A percentile compares a stretch with the other conserved stretches of the same genome.
Evolutionary conservation across 768 basidiomycete species (phyloP).

Genomic region (Wakefieldia striispora): DNA sequence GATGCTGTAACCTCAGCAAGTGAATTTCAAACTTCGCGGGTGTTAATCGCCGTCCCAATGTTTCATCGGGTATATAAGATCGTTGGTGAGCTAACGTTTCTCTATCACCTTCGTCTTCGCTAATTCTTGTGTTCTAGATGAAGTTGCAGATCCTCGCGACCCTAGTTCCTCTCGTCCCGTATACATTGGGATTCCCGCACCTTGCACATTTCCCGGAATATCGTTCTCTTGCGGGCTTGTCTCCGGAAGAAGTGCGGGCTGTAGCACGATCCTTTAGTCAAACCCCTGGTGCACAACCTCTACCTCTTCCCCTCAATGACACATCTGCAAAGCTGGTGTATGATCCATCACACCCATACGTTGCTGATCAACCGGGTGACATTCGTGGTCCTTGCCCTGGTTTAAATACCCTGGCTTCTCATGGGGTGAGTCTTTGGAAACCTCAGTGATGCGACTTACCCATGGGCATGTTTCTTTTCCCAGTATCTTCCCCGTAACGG

Average conservation of each 20-base stretch:
- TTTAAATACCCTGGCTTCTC: conserved; percentile 26
- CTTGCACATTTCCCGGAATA: conserved; percentile 18
- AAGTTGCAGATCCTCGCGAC: conserved; percentile 4
- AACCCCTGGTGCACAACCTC: conserved; percentile 24
- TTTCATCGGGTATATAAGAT: no score
- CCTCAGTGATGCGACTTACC: background rate
- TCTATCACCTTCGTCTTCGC: no score
- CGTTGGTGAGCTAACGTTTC: no score
- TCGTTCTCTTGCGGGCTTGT: conserved; percentile 21
- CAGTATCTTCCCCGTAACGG: conserved; percentile 20
- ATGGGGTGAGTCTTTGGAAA: conserved; percentile 17
- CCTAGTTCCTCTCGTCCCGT: conserved; percentile 5
- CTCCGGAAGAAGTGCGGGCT: conserved; percentile 11
- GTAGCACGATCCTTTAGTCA: conserved; percentile 13
- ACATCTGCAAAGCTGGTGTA: conserved; percentile 24
- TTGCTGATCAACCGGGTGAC: conserved; percentile 15
- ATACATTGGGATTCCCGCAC: conserved; percentile 11
- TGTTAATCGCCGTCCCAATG: no score
- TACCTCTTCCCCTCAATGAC: conserved; percentile 22
- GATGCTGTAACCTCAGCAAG: no score
- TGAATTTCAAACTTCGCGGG: no score
- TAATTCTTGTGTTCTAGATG: no score
- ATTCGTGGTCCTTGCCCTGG: conserved; percentile 28
- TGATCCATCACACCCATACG: conserved; percentile 18
- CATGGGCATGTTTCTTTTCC: background rate